Percentiles rank a stretch among this genome's conserved stretches.
Evolutionary conservation across 2,329 filamentous ascomycete species (phyloP).

Genomic region (Metarhizium rileyi): DNA sequence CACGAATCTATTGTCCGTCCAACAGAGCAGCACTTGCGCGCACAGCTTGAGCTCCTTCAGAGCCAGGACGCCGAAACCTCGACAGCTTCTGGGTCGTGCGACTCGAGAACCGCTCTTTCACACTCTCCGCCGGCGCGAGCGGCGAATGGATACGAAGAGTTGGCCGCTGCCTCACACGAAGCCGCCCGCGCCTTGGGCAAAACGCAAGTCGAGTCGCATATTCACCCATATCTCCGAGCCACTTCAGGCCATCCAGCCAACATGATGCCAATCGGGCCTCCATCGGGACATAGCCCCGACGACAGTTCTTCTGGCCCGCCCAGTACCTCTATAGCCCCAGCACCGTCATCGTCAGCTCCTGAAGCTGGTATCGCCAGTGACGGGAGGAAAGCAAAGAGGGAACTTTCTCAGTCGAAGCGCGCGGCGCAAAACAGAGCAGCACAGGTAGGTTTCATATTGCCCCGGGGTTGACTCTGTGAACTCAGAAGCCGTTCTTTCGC

Average conservation of each 20-base stretch:
- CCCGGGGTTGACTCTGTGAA: neutral
- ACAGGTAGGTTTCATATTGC: constrained; percentile 51
- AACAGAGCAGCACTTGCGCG: constrained; percentile 32
- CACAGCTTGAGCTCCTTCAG: constrained; percentile 34
- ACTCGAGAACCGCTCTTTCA: constrained; percentile 19
- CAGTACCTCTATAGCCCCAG: constrained; percentile 20
- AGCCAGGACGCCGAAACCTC: constrained; percentile 27
- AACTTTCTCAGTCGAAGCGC: constrained; percentile 89
- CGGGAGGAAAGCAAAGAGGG: constrained; percentile 72
- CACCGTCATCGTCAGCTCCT: constrained; percentile 17
- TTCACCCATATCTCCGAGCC: constrained; percentile 38
- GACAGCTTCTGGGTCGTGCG: constrained; percentile 20
- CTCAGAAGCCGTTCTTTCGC: neutral
- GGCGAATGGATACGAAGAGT: constrained; percentile 37
- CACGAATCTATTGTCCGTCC: constrained; percentile 7
- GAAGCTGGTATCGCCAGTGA: constrained; percentile 29
- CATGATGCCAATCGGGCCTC: constrained; percentile 30
- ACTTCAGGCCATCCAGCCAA: constrained; percentile 17
- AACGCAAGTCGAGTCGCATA: constrained; percentile 33
- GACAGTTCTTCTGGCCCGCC: constrained; percentile 17
- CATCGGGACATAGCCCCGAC: constrained; percentile 22
- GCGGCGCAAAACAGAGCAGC: constrained; percentile 94
- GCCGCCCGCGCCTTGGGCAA: constrained; percentile 24
- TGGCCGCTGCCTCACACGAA: constrained; percentile 25
- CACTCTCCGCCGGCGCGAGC: constrained; percentile 22